Evolutionary conservation across 2,329 filamentous ascomycete species (phyloP), one percentile per base, ranked within the genome.

Genomic region (Corynespora cassiicola): DNA sequence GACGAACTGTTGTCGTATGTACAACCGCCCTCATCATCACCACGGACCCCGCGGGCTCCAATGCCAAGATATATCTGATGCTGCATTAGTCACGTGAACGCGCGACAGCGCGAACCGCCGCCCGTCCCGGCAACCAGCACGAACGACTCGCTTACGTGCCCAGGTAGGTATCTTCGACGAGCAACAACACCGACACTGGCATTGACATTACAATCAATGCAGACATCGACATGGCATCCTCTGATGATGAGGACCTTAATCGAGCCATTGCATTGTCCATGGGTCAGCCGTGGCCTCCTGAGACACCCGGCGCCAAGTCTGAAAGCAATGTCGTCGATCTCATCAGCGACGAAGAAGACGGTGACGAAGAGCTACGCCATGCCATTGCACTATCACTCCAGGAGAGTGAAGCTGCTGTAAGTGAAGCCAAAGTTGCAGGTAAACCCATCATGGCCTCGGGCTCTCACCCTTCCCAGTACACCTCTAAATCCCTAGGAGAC

Each of bases 301-400:
- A 17, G 9, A 10, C 36, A 3, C 17, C 39, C 5, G 23, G 15
- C 38, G 25, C 10, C 12, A 7, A n/a, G n/a, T n/a, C n/a, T n/a
- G n/a, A n/a, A n/a, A 12, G 21, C 20, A 20, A 31, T 17, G 20
- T 31, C 9, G 18, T 33, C 14, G 31, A 34, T 11, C 10, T 35
- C 7, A n/a, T 19, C 3, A 52, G 47, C 33, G 36, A 51, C 21
- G 48, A 52, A 11, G 45, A 53, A 11, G 45, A 52, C 8, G 50
- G 58, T 6, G 52, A 59, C 14, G 54, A 54, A 15, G 58, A 62
- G 7, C 22, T 64, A 26, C 47, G 49, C 10, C 42, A 37, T 38
- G 63, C 63, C 5, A 61, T 66, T 16, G 59, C 59, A 20, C 25
- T 65, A 2, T 66, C 63, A 3, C 36, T 62, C 4, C 45, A 53